phyloP scores from a whole-genome alignment of 805 yeast species.

The Saccharomycodes ludwigii region DNA sequence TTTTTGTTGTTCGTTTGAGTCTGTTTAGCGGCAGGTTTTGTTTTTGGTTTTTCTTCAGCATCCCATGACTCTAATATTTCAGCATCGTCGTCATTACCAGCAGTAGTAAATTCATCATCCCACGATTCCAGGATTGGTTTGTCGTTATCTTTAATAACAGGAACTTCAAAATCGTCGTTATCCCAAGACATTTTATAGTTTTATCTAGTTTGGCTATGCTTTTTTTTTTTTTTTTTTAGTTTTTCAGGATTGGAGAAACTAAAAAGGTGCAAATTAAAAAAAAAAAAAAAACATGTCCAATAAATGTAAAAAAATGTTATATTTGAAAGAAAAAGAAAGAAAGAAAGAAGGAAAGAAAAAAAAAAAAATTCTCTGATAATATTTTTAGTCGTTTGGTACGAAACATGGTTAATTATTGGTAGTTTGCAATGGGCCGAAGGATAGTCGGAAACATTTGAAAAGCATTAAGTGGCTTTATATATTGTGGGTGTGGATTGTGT shows the following conservation, averaged over 20 bases:
- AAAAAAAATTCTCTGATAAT: too few species aligned
- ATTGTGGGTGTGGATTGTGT: too few species aligned
- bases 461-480: too few species aligned
- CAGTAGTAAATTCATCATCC: slow-evolving; percentile 56
- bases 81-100: slow-evolving; percentile 44
- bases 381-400: too few species aligned
- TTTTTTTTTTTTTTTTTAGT: not conserved
- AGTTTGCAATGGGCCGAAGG: too few species aligned
- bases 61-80: slow-evolving; percentile 88
- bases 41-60: slow-evolving; percentile 53
- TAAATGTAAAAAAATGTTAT: too few species aligned
- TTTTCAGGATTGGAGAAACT: slow-evolving; percentile 4
- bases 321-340: too few species aligned
- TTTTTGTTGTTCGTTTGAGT: slow-evolving; percentile 21
- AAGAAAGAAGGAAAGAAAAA: too few species aligned
- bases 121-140: slow-evolving; percentile 55
- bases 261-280: too few species aligned
- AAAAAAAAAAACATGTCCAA: too few species aligned
- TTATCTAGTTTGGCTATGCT: not conserved
- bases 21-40: slow-evolving; percentile 16
- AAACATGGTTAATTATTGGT: too few species aligned
- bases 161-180: slow-evolving; percentile 82
- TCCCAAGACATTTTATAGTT: slow-evolving; percentile 33
- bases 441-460: too few species aligned
- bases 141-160: slow-evolving; percentile 33